Conservation (phyloP, 2,329 filamentous ascomycete genomes). For the Monilinia fructigena region DNA sequence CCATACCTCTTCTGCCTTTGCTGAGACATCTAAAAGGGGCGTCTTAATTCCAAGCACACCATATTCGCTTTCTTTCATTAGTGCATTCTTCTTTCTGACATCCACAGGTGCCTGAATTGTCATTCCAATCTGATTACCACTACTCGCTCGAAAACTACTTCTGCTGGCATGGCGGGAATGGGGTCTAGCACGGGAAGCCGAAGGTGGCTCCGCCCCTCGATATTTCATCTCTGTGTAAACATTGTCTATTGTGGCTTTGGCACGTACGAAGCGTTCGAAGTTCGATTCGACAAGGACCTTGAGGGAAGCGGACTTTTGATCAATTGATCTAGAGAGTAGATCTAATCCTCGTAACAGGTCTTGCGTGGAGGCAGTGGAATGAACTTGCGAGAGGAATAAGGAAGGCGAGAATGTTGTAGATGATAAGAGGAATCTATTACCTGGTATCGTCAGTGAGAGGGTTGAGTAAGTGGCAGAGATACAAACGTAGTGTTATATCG, state of each 20-base stretch:
- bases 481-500: slow-evolving; percentile 71
- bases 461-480: slow-evolving; percentile 13
- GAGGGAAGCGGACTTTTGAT: slow-evolving; percentile 94
- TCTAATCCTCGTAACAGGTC: slow-evolving; percentile 79
- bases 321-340: slow-evolving; percentile 84
- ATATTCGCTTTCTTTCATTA: slow-evolving; percentile 90
- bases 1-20: slow-evolving; percentile 97
- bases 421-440: slow-evolving; percentile 90
- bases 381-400: slow-evolving; percentile 88
- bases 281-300: slow-evolving; percentile 97
- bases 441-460: slow-evolving; percentile 44
- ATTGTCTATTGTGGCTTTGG: slow-evolving; percentile 97
- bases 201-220: slow-evolving; percentile 55
- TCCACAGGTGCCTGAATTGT: slow-evolving; percentile 44
- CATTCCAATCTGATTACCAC: slow-evolving; percentile 39
- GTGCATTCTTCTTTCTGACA: slow-evolving; percentile 77
- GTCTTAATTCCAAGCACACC: slow-evolving; percentile 84
- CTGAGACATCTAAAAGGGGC: slow-evolving; percentile 83
- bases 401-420: slow-evolving; percentile 94
- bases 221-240: slow-evolving; percentile 98
- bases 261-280: slow-evolving; percentile 95
- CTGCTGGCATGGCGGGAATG: slow-evolving; percentile 42
- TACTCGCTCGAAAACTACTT: slow-evolving; percentile 44
- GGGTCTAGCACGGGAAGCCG: slow-evolving; percentile 40
- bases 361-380: slow-evolving; percentile 80